Conservation (phyloP, 257 asterid genomes). For the Ilex asprella region DNA sequence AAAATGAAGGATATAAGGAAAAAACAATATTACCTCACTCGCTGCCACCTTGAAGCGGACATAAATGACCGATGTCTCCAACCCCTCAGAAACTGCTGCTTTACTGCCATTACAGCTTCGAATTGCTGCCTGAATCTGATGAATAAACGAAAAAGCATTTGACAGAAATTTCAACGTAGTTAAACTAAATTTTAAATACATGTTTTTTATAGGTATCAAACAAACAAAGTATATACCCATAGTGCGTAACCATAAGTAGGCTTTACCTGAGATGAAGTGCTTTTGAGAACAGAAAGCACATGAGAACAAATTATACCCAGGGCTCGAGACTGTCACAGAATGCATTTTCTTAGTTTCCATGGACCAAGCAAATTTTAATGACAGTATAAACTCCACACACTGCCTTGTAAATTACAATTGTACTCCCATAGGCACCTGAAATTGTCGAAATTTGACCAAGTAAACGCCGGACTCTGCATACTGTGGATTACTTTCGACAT, state of each 20-base stretch:
- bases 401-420: background rate
- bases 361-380: background rate
- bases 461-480: conserved; percentile 97
- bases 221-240: no score
- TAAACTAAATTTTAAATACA: no score
- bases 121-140: conserved; percentile 79
- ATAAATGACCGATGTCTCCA: conserved; percentile 86
- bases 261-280: conserved; percentile 86
- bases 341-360: background rate
- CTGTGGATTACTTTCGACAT: conserved; percentile 95
- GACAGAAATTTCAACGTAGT: no score
- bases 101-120: conserved; percentile 65
- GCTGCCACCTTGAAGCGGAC: conserved; percentile 98
- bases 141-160: conserved; percentile 11
- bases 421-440: conserved; percentile 56
- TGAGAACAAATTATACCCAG: conserved; percentile 92
- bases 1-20: conserved; percentile 8
- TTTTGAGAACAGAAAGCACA: conserved; percentile 75
- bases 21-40: conserved; percentile 56
- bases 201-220: no score
- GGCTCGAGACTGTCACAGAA: conserved; percentile 77
- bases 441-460: conserved; percentile 96
- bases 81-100: conserved; percentile 81
- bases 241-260: conserved; percentile 8
- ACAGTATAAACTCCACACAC: background rate